A percentile compares a stretch with the other conserved stretches of the same genome.
These are phyloP conservation scores for Scutellaria minor DNA, from an alignment of 257 asterid genomes.

Conservation along the genomic window DNA sequence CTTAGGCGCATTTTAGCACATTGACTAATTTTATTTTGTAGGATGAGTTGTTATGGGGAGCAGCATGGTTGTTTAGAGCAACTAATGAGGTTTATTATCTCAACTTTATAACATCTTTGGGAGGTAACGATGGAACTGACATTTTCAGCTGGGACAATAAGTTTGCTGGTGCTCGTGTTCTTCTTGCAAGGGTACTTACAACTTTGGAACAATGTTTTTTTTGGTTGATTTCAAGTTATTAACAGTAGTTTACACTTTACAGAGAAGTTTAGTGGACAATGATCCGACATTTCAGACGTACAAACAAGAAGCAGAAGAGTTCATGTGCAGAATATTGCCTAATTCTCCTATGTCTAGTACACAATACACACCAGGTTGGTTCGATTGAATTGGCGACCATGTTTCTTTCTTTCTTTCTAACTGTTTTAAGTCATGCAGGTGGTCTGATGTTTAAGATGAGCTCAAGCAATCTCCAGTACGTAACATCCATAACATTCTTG, in stretches of 20 bases:
- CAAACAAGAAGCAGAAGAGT: constrained; percentile 65
- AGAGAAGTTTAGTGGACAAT: constrained; percentile 64
- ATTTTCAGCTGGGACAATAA: constrained; percentile 94
- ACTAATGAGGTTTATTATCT: constrained; percentile 63
- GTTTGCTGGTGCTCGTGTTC: constrained; percentile 82
- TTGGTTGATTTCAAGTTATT: not conserved
- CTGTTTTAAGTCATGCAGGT: constrained; percentile 45
- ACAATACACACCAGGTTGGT: constrained; percentile 64
- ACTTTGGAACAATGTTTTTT: too few species aligned
- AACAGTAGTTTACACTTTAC: not conserved
- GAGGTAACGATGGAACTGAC: constrained; percentile 61
- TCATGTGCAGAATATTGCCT: constrained; percentile 73
- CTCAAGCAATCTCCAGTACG: constrained; percentile 76
- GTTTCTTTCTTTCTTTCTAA: not conserved
- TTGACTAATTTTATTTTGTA: too few species aligned
- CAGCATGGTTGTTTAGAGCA: constrained; percentile 83
- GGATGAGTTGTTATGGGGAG: constrained; percentile 91
- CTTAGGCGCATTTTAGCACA: too few species aligned
- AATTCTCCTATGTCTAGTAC: constrained; percentile 74
- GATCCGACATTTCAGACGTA: constrained; percentile 51
- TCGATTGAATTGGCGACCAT: too few species aligned
- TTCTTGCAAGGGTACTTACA: constrained; percentile 65
- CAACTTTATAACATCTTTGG: constrained; percentile 53
- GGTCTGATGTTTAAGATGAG: constrained; percentile 74
- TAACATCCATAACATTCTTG: constrained; percentile 71